Evolutionary conservation across 2,329 filamentous ascomycete species (phyloP).

Genomic region (Balansia obtecta): DNA sequence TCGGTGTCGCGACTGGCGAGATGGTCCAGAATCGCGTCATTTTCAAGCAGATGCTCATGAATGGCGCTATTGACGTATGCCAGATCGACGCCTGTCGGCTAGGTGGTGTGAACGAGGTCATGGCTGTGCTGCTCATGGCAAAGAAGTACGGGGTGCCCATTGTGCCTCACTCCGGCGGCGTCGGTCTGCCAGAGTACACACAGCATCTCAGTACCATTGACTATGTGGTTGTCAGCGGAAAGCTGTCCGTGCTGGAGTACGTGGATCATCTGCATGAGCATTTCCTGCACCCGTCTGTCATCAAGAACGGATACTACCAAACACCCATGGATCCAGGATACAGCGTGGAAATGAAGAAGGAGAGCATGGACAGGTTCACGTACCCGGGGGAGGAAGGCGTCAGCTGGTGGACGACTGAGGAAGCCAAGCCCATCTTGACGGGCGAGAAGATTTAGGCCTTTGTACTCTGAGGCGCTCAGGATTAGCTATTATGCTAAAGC

Average conservation of each 20-base stretch:
- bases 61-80: constrained; percentile 73
- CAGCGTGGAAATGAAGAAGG: constrained; percentile 85
- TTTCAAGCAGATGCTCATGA: constrained; percentile 80
- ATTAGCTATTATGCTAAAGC: too few species aligned
- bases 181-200: constrained; percentile 86
- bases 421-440: constrained; percentile 64
- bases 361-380: constrained; percentile 68
- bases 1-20: constrained; percentile 83
- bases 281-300: constrained; percentile 69
- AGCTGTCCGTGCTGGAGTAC: constrained; percentile 75
- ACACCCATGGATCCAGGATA: constrained; percentile 77
- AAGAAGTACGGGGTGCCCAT: constrained; percentile 69
- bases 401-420: constrained; percentile 77
- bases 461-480: not conserved
- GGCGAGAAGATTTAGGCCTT: constrained; percentile 37
- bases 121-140: constrained; percentile 81
- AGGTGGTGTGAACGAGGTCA: constrained; percentile 81
- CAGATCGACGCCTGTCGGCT: constrained; percentile 86
- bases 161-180: constrained; percentile 80
- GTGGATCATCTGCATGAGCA: constrained; percentile 92
- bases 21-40: constrained; percentile 94
- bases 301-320: constrained; percentile 77
- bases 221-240: constrained; percentile 75
- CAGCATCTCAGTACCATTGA: constrained; percentile 89
- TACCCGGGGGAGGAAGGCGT: constrained; percentile 68